These are phyloP conservation scores for Solanum raphanifolium DNA, from an alignment of 257 asterid species.

Conservation along the genomic window DNA sequence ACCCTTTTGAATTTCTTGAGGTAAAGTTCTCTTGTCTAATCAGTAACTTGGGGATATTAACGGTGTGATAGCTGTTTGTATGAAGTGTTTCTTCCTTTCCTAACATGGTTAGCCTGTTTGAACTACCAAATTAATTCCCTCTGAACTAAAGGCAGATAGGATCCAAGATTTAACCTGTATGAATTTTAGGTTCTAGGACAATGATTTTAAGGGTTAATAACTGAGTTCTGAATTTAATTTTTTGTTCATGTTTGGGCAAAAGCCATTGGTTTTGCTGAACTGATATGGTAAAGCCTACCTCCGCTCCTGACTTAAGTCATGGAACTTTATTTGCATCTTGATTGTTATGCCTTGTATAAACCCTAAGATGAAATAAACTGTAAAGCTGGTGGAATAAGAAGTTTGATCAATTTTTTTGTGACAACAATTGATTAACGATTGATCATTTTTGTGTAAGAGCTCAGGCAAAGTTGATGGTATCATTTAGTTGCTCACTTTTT, in stretches of 20 bases:
- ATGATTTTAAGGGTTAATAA: background rate
- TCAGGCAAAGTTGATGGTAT: background rate
- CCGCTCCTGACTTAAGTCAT: background rate
- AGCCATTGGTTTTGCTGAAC: background rate
- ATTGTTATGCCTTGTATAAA: background rate
- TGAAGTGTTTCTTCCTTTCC: background rate
- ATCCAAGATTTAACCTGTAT: background rate
- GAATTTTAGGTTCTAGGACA: background rate
- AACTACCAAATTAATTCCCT: background rate
- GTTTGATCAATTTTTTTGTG: background rate
- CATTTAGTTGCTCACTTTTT: background rate
- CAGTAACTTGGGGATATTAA: background rate
- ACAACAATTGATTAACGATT: background rate
- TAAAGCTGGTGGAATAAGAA: background rate
- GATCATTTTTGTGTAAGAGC: background rate
- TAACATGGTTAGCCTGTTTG: background rate
- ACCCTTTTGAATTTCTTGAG: slow-evolving; percentile 77
- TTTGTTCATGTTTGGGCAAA: background rate
- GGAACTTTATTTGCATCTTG: background rate
- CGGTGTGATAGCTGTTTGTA: background rate
- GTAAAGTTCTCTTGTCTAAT: slow-evolving; percentile 14
- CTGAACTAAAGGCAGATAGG: background rate
- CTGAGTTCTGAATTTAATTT: background rate
- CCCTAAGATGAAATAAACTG: background rate
- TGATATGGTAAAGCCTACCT: background rate